These are phyloP conservation scores for Sapria himalayana DNA, from an alignment of 345 rosid species.

Conservation along the genomic window DNA sequence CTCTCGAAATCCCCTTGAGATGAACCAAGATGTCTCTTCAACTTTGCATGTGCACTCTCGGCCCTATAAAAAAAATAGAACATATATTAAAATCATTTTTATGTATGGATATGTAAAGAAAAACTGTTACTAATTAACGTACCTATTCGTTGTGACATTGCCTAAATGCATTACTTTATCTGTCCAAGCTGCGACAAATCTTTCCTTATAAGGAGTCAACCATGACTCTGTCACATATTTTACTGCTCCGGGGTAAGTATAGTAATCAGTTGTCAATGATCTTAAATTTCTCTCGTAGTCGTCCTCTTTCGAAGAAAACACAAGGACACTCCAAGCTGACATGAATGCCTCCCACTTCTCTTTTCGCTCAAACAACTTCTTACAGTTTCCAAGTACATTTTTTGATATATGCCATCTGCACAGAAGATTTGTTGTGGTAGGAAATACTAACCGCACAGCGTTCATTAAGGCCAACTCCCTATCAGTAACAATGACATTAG, in stretches of 20 bases:
- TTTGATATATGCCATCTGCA: conserved; percentile 7
- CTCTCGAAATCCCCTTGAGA: conserved; percentile 6
- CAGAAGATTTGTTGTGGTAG: conserved; percentile 5
- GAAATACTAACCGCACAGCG: conserved; percentile 1
- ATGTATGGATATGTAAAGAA: no score
- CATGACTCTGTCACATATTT: conserved; percentile 6
- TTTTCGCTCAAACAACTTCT: conserved; percentile 7
- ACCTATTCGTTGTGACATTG: conserved; percentile 7
- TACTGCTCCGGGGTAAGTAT: conserved; percentile 4
- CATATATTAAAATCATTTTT: no score
- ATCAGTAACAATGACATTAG: conserved; percentile 7
- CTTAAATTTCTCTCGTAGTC: conserved; percentile 6
- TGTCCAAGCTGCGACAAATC: conserved; percentile 9
- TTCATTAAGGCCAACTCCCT: conserved; percentile 6
- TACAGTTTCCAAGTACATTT: conserved; percentile 2
- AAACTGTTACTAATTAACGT: no score
- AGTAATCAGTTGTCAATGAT: conserved; percentile 6
- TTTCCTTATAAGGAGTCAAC: conserved; percentile 6
- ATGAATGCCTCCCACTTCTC: conserved; percentile 7
- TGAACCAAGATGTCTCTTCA: conserved; percentile 7
- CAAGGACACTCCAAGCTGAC: conserved; percentile 6
- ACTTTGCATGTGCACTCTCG: conserved; percentile 7
- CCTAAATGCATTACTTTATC: conserved; percentile 8
- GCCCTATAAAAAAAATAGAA: conserved; percentile 4
- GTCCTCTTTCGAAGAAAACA: conserved; percentile 5